Evolutionary conservation across 2,329 filamentous ascomycete genomes (phyloP).

Genomic region (Exophiala calicioides): DNA sequence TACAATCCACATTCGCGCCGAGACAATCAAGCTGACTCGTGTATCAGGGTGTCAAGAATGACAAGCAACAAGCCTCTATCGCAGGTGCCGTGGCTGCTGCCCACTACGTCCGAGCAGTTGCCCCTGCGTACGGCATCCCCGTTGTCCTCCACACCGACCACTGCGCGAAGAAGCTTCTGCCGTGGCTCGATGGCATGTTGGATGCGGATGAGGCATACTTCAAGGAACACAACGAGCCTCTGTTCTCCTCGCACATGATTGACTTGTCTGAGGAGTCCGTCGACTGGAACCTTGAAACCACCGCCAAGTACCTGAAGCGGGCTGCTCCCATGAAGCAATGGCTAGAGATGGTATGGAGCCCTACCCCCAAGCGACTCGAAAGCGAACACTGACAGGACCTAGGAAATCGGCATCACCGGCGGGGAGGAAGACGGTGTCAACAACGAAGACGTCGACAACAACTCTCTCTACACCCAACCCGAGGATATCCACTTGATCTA

Average conservation of each 20-base stretch:
- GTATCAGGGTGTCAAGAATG: constrained; percentile 70
- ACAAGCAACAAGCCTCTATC: constrained; percentile 83
- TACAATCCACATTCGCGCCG: constrained; percentile 2
- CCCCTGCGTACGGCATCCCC: constrained; percentile 83
- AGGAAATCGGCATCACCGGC: constrained; percentile 90
- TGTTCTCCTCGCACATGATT: constrained; percentile 98
- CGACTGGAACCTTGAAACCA: constrained; percentile 88
- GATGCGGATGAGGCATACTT: constrained; percentile 93
- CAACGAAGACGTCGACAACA: constrained; percentile 97
- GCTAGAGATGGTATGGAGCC: constrained; percentile 95
- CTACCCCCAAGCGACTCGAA: too few species aligned
- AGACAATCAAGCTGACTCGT: constrained; percentile 8
- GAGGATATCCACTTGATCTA: constrained; percentile 94
- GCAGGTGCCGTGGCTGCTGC: constrained; percentile 84
- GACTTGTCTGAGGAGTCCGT: constrained; percentile 91
- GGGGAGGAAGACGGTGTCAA: constrained; percentile 98
- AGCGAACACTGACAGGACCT: constrained; percentile 7
- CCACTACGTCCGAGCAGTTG: constrained; percentile 88
- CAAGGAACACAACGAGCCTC: constrained; percentile 87
- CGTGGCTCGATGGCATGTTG: constrained; percentile 95
- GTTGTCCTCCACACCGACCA: constrained; percentile 97
- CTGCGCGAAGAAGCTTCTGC: constrained; percentile 98
- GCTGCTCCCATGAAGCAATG: constrained; percentile 97
- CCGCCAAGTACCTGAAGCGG: constrained; percentile 89
- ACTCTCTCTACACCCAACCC: constrained; percentile 94